A percentile compares a stretch with the other conserved stretches of the same genome.
Conservation (phyloP, 176 grass and related monocot species). For the Bonia amplexicaulis region DNA sequence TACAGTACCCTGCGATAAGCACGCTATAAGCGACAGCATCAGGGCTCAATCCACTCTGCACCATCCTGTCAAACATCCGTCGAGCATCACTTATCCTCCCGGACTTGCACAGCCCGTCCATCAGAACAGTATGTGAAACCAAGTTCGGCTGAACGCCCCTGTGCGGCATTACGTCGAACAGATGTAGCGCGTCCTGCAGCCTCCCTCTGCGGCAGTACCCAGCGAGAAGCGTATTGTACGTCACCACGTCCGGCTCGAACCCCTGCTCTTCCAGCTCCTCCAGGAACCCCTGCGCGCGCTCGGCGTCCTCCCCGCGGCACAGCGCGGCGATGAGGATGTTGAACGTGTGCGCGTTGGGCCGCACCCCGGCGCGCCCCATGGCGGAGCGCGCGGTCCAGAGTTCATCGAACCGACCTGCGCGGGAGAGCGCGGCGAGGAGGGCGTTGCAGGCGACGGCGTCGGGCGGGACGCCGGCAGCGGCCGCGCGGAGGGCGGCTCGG, state of each 20-base stretch:
- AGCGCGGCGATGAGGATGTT: constrained; percentile 77
- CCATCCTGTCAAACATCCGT: constrained; percentile 70
- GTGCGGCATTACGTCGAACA: constrained; percentile 67
- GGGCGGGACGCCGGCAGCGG: constrained; percentile 40
- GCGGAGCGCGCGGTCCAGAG: constrained; percentile 54
- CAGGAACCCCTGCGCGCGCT: constrained; percentile 59
- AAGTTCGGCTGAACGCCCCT: constrained; percentile 62
- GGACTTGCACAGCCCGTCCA: constrained; percentile 51
- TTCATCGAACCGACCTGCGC: constrained; percentile 28
- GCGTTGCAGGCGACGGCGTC: constrained; percentile 59
- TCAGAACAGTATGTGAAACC: constrained; percentile 71
- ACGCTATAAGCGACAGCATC: constrained; percentile 61
- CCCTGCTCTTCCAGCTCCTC: constrained; percentile 86
- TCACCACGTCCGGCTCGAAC: constrained; percentile 82
- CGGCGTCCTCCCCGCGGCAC: constrained; percentile 54
- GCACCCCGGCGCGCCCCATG: constrained; percentile 45
- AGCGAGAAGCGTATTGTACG: constrained; percentile 77
- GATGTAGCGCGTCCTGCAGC: constrained; percentile 55
- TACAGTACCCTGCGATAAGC: constrained; percentile 67
- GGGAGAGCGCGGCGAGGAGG: constrained; percentile 53
- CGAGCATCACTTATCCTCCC: constrained; percentile 48
- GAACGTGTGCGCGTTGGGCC: constrained; percentile 63
- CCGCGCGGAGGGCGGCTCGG: constrained; percentile 37
- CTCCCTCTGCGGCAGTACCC: constrained; percentile 62
- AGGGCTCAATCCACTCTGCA: constrained; percentile 46